phyloP scores from a whole-genome alignment of 2,329 filamentous ascomycete genomes.

The Rachicladosporium sp. region DNA sequence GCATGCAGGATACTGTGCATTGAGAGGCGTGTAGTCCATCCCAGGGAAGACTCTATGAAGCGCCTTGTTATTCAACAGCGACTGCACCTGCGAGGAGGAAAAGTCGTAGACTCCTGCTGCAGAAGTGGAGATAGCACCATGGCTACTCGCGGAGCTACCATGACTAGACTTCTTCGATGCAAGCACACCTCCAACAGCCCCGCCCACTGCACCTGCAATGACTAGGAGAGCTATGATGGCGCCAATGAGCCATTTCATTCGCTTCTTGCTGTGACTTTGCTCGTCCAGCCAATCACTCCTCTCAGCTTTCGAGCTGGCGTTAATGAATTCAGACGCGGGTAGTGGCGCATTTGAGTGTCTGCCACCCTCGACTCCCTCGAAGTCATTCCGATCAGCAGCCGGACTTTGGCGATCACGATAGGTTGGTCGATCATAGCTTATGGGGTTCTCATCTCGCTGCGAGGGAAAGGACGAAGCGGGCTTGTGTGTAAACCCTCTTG shows the following conservation, averaged over 20 bases:
- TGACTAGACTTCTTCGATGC: constrained; percentile 33
- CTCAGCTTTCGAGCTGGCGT: constrained; percentile 32
- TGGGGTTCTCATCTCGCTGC: too few relatives aligned
- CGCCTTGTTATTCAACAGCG: constrained; percentile 64
- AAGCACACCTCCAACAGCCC: constrained; percentile 60
- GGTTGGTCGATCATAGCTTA: too few relatives aligned
- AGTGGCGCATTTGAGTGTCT: constrained; percentile 38
- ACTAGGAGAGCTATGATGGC: constrained; percentile 52
- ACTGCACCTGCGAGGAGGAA: constrained; percentile 67
- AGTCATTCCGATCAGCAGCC: too few relatives aligned
- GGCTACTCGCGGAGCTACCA: constrained; percentile 6
- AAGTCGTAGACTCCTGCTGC: constrained; percentile 48
- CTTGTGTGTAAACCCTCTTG: too few relatives aligned
- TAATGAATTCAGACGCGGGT: constrained; percentile 19
- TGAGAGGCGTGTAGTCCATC: constrained; percentile 88
- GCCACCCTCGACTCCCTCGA: too few relatives aligned
- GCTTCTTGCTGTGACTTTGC: constrained; percentile 50
- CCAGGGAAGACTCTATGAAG: constrained; percentile 91
- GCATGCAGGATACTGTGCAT: constrained; percentile 82
- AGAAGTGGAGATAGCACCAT: constrained; percentile 11
- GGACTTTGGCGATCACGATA: too few relatives aligned
- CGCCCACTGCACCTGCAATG: constrained; percentile 59
- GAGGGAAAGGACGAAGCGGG: too few relatives aligned
- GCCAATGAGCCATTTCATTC: constrained; percentile 57
- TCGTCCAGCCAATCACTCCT: constrained; percentile 54